Evolutionary conservation across 768 basidiomycete genomes (phyloP), one percentile per base, ranked within the genome.

Genomic region (Myochromella boudieri): DNA sequence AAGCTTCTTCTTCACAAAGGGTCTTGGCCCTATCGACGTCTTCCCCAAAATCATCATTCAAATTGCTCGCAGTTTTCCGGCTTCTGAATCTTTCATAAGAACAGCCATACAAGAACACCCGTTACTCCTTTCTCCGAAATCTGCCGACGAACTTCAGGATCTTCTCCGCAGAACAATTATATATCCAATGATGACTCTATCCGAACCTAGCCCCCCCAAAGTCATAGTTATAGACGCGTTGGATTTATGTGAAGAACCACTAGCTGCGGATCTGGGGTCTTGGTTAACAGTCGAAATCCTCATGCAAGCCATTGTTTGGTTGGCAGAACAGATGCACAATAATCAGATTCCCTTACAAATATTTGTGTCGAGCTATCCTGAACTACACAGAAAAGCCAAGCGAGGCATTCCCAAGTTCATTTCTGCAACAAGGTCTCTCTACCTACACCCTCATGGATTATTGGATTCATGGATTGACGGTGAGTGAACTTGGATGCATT

Each of bases 211-310:
- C 22, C 18, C 49, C 9, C 53, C 46, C 7, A 55, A 55, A 33
- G 49, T 55, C 29, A 44, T 55, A 15, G 53, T 55, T 11, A 38
- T 55, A 1, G 53, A 55, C 22, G 40, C 49, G 3, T 18, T 55
- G 26, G 53, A 55, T 20, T 43, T 51, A 12, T 51, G 46, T 33
- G 42, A 42, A 21, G 46, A 32, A 15, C 25, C 37, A 15, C 39
- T 27, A 12, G 38, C 37, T 17, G 37, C 21, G 37, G 53, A 44
- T 9, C n/a, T n/a, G n/a, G 26, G 27, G 12, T 15, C 46, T 21
- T 55, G 53, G 53, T 22, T 55, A 3, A 51, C 53, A 4, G 38
- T 42, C 6, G 53, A 55, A 24, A 55, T 51, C 18, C 42, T 55
- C 3, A 42, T 55, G 22, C 53, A 55, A 37, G 48, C 49, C 9